These are phyloP conservation scores for Phytophthora citricola DNA, from an alignment of 352 stramenopile species.

Conservation along the genomic window DNA sequence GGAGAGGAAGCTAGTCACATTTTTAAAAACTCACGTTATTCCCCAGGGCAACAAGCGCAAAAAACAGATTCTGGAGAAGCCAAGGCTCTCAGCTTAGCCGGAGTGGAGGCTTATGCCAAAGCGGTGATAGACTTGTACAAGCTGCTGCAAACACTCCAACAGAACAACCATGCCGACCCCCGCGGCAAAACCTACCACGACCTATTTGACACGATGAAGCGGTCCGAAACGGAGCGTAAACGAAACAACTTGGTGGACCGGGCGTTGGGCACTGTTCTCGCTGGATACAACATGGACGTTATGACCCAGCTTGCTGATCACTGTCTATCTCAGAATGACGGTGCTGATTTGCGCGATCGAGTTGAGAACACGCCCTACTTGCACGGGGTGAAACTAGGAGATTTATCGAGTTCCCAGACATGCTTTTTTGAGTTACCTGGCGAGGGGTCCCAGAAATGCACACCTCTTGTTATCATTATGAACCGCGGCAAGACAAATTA, in stretches of 20 bases:
- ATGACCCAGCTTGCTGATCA: neutral
- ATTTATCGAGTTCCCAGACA: neutral
- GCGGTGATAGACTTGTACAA: constrained; percentile 1
- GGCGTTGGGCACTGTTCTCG: neutral
- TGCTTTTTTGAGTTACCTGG: neutral
- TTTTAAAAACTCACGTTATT: no score
- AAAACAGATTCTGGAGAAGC: neutral
- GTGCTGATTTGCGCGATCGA: neutral
- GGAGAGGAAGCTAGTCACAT: no score
- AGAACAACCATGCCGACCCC: neutral
- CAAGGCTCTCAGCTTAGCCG: neutral
- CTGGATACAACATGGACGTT: neutral
- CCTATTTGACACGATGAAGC: neutral
- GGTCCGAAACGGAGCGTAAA: neutral
- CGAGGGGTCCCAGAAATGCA: neutral
- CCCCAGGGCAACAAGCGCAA: no score
- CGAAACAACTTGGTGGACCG: neutral
- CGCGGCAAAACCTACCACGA: neutral
- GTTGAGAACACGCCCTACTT: neutral
- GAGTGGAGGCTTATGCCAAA: neutral
- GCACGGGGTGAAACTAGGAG: neutral
- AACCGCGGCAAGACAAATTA: constrained; percentile 3
- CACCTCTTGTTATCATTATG: neutral
- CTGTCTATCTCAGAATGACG: neutral
- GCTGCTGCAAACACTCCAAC: neutral